Evolutionary conservation across 2,329 filamentous ascomycete genomes (phyloP), one percentile per base, ranked within the genome.

Genomic region (Ophiostoma perfectum): DNA sequence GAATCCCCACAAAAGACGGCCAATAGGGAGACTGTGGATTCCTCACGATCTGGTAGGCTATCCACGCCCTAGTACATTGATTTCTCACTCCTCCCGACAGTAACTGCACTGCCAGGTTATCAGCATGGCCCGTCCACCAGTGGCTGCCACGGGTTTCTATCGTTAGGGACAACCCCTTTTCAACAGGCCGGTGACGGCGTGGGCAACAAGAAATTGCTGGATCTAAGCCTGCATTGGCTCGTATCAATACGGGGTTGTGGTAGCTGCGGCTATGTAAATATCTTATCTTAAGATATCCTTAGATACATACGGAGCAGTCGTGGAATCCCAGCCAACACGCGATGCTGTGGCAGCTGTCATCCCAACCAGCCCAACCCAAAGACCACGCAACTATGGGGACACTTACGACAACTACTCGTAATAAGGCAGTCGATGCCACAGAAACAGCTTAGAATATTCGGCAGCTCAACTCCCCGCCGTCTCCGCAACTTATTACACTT

Each of bases 311-410:
- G 7, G 16, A 14, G 16, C 27, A 55, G n/a, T 55, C 27, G 49
- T 55, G 49, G 8, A 27, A 55, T 45, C 42, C 42, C 7, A 45
- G 42, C 14, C 42, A 18, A 12, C 49, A 55, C 45, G 18, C 49
- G 14, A 27, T 27, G 49, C 27, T 7, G 8, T 36, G n/a, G 49
- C 49, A 27, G 49, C 49, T 55, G 49, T 55, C 49, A 55, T 55
- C 49, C 27, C 18, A 27, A 27, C 49, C 49, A 55, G 18, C 49
- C 27, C 18, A 27, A 27, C 49, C 27, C n/a, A 47, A 18, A 55
- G 18, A 18, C 49, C 49, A 55, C n/a, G 49, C 49, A 55, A 27
- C 49, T 55, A 55, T 55, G 49, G 49, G 49, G n/a, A 55, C 49
- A 55, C 49, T 55, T 55, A 27, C 49, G 49, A 55, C 49, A 55